These are phyloP conservation scores for Fusarium odoratissimum DNA, from an alignment of 2,329 filamentous ascomycete genomes.

Conservation along the genomic window DNA sequence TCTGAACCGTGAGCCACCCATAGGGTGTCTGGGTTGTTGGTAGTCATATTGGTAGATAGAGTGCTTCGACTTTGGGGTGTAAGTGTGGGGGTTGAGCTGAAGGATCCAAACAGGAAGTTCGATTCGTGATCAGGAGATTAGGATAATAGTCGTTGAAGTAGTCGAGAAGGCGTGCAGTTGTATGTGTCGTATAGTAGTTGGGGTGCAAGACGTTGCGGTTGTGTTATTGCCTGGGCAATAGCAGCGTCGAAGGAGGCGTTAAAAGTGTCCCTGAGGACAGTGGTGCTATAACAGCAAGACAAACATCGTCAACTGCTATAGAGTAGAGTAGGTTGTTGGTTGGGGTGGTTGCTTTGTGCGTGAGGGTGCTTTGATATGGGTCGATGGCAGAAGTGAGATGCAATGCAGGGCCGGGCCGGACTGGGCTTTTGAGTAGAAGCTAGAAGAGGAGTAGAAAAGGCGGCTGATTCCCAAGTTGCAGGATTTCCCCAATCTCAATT, in stretches of 20 bases:
- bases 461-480: slow-evolving; percentile 38
- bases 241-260: slow-evolving; percentile 30
- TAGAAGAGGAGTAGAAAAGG: slow-evolving; percentile 40
- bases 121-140: slow-evolving; percentile 12
- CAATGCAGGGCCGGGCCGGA: slow-evolving; percentile 43
- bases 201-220: slow-evolving; percentile 41
- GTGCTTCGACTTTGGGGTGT: slow-evolving; percentile 28
- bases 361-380: slow-evolving; percentile 27
- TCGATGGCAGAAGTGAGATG: slow-evolving; percentile 37
- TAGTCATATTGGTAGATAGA: slow-evolving; percentile 54
- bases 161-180: slow-evolving; percentile 4
- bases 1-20: slow-evolving; percentile 59
- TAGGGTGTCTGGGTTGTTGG: slow-evolving; percentile 44
- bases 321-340: slow-evolving; percentile 16
- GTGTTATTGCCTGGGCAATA: slow-evolving; percentile 7
- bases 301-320: slow-evolving; percentile 49
- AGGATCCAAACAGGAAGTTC: slow-evolving; percentile 16
- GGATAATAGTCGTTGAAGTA: neutral
- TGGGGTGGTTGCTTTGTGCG: neutral
- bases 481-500: slow-evolving; percentile 40
- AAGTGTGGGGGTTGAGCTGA: slow-evolving; percentile 25
- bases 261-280: slow-evolving; percentile 53
- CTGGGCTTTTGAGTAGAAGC: slow-evolving; percentile 44
- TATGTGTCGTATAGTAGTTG: slow-evolving; percentile 36
- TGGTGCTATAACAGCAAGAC: slow-evolving; percentile 51